These are phyloP conservation scores for Lentithecium fluviatile DNA, from an alignment of 495 filamentous ascomycete species.

Conservation along the genomic window DNA sequence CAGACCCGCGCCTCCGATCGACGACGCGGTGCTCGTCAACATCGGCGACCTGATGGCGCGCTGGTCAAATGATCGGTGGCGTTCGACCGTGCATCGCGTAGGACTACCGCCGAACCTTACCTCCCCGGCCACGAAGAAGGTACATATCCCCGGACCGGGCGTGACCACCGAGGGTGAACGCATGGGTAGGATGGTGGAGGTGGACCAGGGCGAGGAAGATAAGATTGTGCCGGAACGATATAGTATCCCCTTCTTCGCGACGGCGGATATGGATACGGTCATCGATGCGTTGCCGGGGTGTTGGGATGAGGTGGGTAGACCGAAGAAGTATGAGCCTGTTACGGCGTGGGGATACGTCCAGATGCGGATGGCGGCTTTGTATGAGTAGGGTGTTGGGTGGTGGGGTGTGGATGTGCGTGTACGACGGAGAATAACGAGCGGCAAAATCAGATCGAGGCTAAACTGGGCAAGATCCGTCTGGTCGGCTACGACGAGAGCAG, in stretches of 20 bases:
- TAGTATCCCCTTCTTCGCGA: constrained; percentile 64
- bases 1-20: constrained; percentile 4
- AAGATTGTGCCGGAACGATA: constrained; percentile 54
- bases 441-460: too few species aligned
- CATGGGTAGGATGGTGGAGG: constrained; percentile 39
- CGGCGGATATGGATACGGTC: constrained; percentile 53
- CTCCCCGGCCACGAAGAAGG: background rate
- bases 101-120: constrained; percentile 12
- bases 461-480: too few species aligned
- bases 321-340: constrained; percentile 42
- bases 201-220: too few species aligned
- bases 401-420: too few species aligned
- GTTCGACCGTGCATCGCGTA: constrained; percentile 23
- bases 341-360: constrained; percentile 40
- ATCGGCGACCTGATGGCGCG: constrained; percentile 31
- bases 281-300: constrained; percentile 60
- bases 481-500: too few species aligned
- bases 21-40: constrained; percentile 28
- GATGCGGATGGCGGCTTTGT: constrained; percentile 41
- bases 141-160: background rate
- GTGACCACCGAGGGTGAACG: background rate
- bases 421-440: too few species aligned
- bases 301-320: constrained; percentile 35
- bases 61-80: constrained; percentile 31
- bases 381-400: too few species aligned